Evolutionary conservation across 441 rosid species (phyloP).

Genomic region (Theobroma grandiflorum): DNA sequence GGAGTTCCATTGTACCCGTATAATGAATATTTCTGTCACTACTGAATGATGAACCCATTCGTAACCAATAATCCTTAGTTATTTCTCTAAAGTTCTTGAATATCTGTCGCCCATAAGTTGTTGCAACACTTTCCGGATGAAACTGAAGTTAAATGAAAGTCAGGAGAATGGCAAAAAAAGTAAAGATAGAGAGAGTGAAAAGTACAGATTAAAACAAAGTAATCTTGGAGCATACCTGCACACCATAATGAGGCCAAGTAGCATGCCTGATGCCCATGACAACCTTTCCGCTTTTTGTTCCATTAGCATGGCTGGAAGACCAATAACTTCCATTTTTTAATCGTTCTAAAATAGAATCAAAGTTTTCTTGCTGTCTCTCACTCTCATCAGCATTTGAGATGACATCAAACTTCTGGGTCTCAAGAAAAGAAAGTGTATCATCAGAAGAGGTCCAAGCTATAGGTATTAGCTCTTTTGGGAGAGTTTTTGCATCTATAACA

Average conservation of each 20-base stretch:
- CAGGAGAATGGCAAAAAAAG: constrained; percentile 28
- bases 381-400: constrained; percentile 39
- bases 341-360: constrained; percentile 36
- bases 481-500: constrained; percentile 75
- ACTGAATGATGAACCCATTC: constrained; percentile 45
- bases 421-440: constrained; percentile 61
- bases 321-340: constrained; percentile 41
- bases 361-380: constrained; percentile 36
- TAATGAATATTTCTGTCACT: constrained; percentile 43
- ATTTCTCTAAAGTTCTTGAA: constrained; percentile 83
- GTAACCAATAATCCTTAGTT: constrained; percentile 79
- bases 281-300: constrained; percentile 49
- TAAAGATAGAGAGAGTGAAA: background rate
- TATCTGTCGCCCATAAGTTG: constrained; percentile 76
- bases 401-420: constrained; percentile 44
- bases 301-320: constrained; percentile 41
- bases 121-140: constrained; percentile 98
- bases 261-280: constrained; percentile 95
- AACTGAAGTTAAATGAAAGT: constrained; percentile 59
- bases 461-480: constrained; percentile 85
- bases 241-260: constrained; percentile 91
- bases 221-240: constrained; percentile 67
- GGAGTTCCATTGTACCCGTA: constrained; percentile 55
- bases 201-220: constrained; percentile 8
- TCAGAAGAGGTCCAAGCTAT: constrained; percentile 86